These are phyloP conservation scores for Dryas drummondii DNA, from an alignment of 306 rosid species.

Conservation along the genomic window DNA sequence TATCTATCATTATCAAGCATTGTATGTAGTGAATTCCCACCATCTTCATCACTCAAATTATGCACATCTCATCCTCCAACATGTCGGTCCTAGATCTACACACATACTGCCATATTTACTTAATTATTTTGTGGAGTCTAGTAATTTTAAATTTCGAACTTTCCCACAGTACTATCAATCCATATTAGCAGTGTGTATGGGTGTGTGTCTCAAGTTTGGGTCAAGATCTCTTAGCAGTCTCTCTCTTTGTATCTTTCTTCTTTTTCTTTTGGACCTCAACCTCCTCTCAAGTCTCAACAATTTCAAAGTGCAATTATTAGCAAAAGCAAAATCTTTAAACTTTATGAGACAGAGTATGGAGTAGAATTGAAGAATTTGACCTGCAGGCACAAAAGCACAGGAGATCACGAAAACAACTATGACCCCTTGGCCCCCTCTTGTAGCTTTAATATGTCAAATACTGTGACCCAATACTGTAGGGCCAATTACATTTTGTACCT, in stretches of 20 bases:
- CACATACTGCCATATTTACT: not conserved
- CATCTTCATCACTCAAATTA: slow-evolving; percentile 6
- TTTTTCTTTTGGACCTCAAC: not conserved
- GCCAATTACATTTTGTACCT: too few species aligned
- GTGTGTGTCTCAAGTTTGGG: not conserved
- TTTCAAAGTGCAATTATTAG: slow-evolving; percentile 12
- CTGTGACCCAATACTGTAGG: not conserved
- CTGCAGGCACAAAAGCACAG: slow-evolving; percentile 28
- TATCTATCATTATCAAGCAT: slow-evolving; percentile 16
- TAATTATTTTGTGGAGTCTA: not conserved
- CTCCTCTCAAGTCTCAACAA: not conserved
- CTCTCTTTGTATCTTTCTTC: not conserved
- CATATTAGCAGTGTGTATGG: too few species aligned
- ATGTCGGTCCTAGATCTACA: slow-evolving; percentile 20
- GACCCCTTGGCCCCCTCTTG: slow-evolving; percentile 4
- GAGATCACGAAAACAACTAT: slow-evolving; percentile 2
- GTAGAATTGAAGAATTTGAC: slow-evolving; percentile 56
- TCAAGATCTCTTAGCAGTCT: not conserved
- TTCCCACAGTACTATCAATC: too few species aligned
- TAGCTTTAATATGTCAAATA: slow-evolving; percentile 28
- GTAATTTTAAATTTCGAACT: not conserved
- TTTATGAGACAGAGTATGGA: slow-evolving; percentile 32
- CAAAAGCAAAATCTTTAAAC: slow-evolving; percentile 14
- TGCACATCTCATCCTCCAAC: slow-evolving; percentile 5
- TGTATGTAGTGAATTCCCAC: slow-evolving; percentile 15